Evolutionary conservation across 2,329 filamentous ascomycete species (phyloP).

Genomic region (Aspergillus neoniger): DNA sequence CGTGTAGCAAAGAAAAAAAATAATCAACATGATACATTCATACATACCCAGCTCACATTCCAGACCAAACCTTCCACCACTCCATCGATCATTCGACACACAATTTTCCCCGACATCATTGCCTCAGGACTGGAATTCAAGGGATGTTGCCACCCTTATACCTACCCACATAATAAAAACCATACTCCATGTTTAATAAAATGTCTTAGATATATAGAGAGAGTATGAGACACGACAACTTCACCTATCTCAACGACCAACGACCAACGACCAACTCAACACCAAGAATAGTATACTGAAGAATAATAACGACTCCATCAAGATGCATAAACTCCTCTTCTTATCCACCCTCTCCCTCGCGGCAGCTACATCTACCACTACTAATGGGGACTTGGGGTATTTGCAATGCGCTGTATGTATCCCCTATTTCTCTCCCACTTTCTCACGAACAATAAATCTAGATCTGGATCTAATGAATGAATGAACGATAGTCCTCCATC

Average conservation of each 20-base stretch:
- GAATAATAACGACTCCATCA: background rate
- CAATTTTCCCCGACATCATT: no score
- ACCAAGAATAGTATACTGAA: background rate
- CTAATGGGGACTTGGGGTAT: conserved; percentile 10
- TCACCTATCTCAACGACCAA: background rate
- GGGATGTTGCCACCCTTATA: no score
- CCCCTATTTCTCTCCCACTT: background rate
- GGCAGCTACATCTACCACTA: background rate
- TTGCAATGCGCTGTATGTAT: conserved; percentile 15
- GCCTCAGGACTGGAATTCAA: background rate
- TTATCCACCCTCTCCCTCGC: conserved; percentile 13
- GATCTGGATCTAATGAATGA: no score
- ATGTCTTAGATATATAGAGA: no score
- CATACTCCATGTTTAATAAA: no score
- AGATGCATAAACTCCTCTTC: background rate
- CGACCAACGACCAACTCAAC: background rate
- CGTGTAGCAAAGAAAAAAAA: background rate
- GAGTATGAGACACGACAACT: no score
- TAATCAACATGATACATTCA: background rate
- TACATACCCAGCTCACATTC: background rate
- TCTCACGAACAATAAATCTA: no score
- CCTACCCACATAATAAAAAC: no score
- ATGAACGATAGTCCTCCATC: conserved; percentile 9
- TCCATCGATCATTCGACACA: no score
- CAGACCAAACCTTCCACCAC: background rate